A percentile compares a stretch with the other conserved stretches of the same genome.
Evolutionary conservation across 108 stramenopile species (phyloP).

Genomic region (Nannochloropsis gaditana): DNA sequence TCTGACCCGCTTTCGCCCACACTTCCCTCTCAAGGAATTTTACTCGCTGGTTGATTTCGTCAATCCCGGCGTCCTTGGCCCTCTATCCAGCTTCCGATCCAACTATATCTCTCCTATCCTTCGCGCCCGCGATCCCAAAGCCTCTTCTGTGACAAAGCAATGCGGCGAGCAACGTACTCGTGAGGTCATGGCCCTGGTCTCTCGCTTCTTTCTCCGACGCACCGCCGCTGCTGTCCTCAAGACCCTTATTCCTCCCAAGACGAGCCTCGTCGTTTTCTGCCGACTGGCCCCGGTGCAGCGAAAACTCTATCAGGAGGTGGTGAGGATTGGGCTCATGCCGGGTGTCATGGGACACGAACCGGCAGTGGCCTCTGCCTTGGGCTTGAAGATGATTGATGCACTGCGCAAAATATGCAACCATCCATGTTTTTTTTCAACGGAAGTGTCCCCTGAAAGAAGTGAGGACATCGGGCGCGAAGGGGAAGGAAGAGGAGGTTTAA

Average conservation of each 20-base stretch:
- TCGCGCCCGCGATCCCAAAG: not conserved
- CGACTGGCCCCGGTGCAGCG: constrained; percentile 63
- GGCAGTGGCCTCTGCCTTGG: constrained; percentile 46
- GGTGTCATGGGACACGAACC: constrained; percentile 29
- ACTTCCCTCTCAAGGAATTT: constrained; percentile 60
- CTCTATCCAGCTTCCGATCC: constrained; percentile 60
- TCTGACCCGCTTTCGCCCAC: not conserved
- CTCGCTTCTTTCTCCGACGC: constrained; percentile 69
- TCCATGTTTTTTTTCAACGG: constrained; percentile 36
- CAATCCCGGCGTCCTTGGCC: constrained; percentile 78
- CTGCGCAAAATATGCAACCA: constrained; percentile 55
- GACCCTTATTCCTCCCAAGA: constrained; percentile 64
- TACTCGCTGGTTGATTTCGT: constrained; percentile 79
- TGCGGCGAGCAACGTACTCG: constrained; percentile 28
- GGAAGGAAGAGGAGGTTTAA: not conserved
- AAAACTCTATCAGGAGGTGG: constrained; percentile 60
- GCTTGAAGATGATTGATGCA: constrained; percentile 47
- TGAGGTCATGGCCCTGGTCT: constrained; percentile 54
- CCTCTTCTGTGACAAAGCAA: not conserved
- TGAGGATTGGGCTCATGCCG: constrained; percentile 34
- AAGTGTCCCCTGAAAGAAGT: not conserved
- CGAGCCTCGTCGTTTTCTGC: constrained; percentile 70
- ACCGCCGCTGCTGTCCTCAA: constrained; percentile 65
- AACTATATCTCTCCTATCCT: constrained; percentile 67
- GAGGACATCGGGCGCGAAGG: constrained; percentile 16